Percentiles rank a stretch among this genome's conserved stretches.
phyloP scores from a whole-genome alignment of 148 eudicot species.

The Diospyros kaki region DNA sequence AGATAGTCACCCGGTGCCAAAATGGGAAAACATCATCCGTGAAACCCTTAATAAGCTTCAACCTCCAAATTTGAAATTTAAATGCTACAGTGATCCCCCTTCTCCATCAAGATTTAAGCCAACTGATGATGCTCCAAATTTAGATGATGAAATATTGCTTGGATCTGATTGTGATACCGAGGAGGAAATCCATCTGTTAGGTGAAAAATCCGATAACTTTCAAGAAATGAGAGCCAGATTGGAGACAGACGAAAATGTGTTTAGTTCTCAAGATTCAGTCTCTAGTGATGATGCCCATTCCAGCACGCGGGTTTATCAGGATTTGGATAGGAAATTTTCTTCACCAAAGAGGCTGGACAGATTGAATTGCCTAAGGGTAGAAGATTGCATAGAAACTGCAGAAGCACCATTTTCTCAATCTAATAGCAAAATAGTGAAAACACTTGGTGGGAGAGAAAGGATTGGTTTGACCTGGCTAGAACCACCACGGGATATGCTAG shows the following conservation, averaged over 20 bases:
- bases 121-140: conserved; percentile 62
- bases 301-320: conserved; percentile 21
- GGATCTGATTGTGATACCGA: conserved; percentile 66
- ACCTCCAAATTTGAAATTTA: conserved; percentile 44
- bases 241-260: conserved; percentile 14
- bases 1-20: conserved; percentile 74
- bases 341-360: conserved; percentile 51
- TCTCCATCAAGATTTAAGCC: conserved; percentile 88
- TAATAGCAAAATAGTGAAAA: conserved; percentile 35
- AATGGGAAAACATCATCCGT: conserved; percentile 84
- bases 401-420: conserved; percentile 16
- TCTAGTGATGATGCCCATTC: conserved; percentile 19
- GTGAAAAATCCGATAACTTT: conserved; percentile 46
- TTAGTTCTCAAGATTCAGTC: conserved; percentile 20
- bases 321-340: conserved; percentile 39
- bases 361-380: conserved; percentile 39
- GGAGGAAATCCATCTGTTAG: conserved; percentile 64
- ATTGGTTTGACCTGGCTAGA: conserved; percentile 85
- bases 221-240: conserved; percentile 34
- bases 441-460: conserved; percentile 69
- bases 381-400: conserved; percentile 25
- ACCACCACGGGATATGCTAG: conserved; percentile 63
- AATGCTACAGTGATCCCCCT: conserved; percentile 84
- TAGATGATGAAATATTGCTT: conserved; percentile 64
- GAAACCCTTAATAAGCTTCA: conserved; percentile 55